Evolutionary conservation across 768 basidiomycete species (phyloP), one percentile per base, ranked within the genome.

Genomic region (Tulasnella sp.): DNA sequence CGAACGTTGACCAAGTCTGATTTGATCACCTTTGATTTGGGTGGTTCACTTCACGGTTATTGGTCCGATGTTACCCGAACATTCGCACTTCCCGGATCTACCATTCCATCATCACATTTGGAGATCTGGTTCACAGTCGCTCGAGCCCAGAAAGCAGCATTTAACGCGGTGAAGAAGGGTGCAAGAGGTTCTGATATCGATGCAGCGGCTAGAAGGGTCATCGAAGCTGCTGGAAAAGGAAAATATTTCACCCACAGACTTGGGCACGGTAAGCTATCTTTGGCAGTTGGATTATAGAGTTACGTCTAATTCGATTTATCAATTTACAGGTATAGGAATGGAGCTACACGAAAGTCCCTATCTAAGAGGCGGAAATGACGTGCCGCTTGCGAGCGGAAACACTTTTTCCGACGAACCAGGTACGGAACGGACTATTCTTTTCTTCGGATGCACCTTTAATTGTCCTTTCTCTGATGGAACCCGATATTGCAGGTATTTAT

Each of bases 291-390:
- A 35, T 12, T 16, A 12, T 24, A 13, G 35, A 13, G 4, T 13
- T 37, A 25, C 27, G 5, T 13, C 12, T 24, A 7, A 7, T 37
- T 1, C 27, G 20, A 12, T 24, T 29, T 2, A 32, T 25, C 25
- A 2, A 16, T 6, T 19, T 25, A 43, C 29, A 84, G 87, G 86
- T 1, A 89, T 92, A 28, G 87, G 87, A 2, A 66, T 91, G 3
- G 84, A 90, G 64, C 79, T 72, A 6, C 89, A 91, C 57, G 87
- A 91, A 64, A 69, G 72, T 5, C 87, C 87, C 0, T 89, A 88
- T 63, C 69, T 92, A 16, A 75, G 75, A 41, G 83, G 81, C n/a
- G 77, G 79, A 13, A 80, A 75, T 27, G 59, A 73, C 9, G 73
- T 72, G 56, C 58, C 72, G 33, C 76, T 86, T 45, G 64, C 72